These are phyloP conservation scores for Rosa chinensis DNA, from an alignment of 306 rosid genomes.

Conservation along the genomic window DNA sequence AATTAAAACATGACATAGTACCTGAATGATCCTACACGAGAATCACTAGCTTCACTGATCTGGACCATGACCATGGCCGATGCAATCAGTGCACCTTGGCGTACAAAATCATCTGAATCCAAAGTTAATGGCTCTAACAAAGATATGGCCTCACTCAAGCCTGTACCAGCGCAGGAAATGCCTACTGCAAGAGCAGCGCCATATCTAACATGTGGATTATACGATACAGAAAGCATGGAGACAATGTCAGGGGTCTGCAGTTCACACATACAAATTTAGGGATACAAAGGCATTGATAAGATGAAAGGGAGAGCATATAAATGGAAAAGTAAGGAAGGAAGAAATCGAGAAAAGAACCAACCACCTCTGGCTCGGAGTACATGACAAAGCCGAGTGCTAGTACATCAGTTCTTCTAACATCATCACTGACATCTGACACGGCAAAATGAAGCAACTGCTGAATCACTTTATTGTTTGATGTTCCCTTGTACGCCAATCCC, in stretches of 20 bases:
- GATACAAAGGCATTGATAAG: too few relatives aligned
- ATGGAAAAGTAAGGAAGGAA: too few relatives aligned
- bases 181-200: slow-evolving; percentile 99
- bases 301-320: too few relatives aligned
- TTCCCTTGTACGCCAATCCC: slow-evolving; percentile 89
- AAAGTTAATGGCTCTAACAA: slow-evolving; percentile 89
- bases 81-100: too few relatives aligned
- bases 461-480: slow-evolving; percentile 94
- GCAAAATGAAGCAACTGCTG: slow-evolving; percentile 93
- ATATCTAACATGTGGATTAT: slow-evolving; percentile 83
- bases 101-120: slow-evolving; percentile 24
- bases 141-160: slow-evolving; percentile 93
- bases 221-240: slow-evolving; percentile 85
- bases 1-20: too few relatives aligned
- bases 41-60: too few relatives aligned
- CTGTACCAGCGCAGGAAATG: slow-evolving; percentile 97
- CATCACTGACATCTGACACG: slow-evolving; percentile 95
- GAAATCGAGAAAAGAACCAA: too few relatives aligned
- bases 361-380: slow-evolving; percentile 53
- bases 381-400: slow-evolving; percentile 94
- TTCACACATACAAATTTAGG: too few relatives aligned
- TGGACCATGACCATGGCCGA: too few relatives aligned
- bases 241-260: slow-evolving; percentile 88
- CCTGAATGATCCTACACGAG: too few relatives aligned
- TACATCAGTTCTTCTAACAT: slow-evolving; percentile 97